These are phyloP conservation scores for Sutorius eximius DNA, from an alignment of 1,284 basidiomycete genomes.

Conservation along the genomic window DNA sequence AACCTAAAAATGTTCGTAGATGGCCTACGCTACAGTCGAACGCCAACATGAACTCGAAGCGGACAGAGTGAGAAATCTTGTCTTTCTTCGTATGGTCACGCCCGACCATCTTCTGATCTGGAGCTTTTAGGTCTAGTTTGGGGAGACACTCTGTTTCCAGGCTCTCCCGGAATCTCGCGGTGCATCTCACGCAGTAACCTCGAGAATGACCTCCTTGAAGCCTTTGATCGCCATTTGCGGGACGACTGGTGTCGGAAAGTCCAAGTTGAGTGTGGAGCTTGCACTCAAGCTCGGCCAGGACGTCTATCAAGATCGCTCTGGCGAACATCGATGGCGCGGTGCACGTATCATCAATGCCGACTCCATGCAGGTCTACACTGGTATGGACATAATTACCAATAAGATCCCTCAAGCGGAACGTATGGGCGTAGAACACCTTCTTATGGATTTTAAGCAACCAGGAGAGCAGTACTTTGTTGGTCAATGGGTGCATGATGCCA, in stretches of 20 bases:
- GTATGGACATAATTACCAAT: slow-evolving; percentile 94
- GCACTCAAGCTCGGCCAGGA: slow-evolving; percentile 57
- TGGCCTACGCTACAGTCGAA: not conserved
- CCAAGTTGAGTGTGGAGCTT: slow-evolving; percentile 87
- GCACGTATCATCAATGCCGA: slow-evolving; percentile 91
- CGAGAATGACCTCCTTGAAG: slow-evolving; percentile 28
- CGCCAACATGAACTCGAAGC: not conserved
- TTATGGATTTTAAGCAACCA: slow-evolving; percentile 86
- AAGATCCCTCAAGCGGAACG: slow-evolving; percentile 82
- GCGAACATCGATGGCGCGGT: slow-evolving; percentile 48
- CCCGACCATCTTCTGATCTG: not conserved
- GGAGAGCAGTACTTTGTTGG: slow-evolving; percentile 87
- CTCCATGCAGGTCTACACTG: slow-evolving; percentile 97
- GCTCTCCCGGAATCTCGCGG: not conserved
- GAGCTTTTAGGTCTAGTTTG: not conserved
- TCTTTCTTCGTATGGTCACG: not conserved
- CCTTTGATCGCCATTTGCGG: slow-evolving; percentile 88
- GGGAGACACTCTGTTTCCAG: not conserved
- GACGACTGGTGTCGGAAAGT: slow-evolving; percentile 97
- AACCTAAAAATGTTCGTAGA: not conserved
- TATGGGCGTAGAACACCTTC: slow-evolving; percentile 81
- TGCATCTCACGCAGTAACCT: not conserved
- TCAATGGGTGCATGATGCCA: slow-evolving; percentile 81
- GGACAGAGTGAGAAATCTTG: not conserved
- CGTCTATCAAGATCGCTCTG: slow-evolving; percentile 7